Evolutionary conservation across 805 yeast species (phyloP), one percentile per base, ranked within the genome.

Genomic region (Pichia membranifaciens): DNA sequence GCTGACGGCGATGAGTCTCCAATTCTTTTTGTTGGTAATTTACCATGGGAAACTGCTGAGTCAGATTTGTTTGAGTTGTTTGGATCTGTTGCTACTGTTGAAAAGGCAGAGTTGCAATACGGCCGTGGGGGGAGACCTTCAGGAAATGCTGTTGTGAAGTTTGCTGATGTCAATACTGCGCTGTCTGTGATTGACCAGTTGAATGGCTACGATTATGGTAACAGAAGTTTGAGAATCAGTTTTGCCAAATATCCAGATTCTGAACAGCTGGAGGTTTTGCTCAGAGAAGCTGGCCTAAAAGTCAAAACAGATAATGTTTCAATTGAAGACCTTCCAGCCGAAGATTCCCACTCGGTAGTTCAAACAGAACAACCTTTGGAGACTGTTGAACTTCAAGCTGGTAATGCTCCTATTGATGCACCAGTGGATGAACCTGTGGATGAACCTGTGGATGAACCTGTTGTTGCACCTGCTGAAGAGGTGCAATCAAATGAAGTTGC

Each of bases 41-140:
- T 91, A 60, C 98, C 98, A 28, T 87, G 79, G 74, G 83, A 89
- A 44, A 90, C 97, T n/a, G 79, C 88, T 29, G 81, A 82, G 54
- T 81, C 83, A 49, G 97, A 91, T 66, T 74, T 91, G 54, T 78
- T 73, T 54, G 96, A 90, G 55, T 74, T 91, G 50, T 90, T 90
- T 62, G 91, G 84, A 62, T 83, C 91, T 33, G 78, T 89, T 46
- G 96, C 96, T 20, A 69, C 76, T 42, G 87, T 91, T 16, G 70
- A 66, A 36, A 75, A 74, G 38, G 96, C 96, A 18, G 95, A 87
- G 63, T 73, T 91, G 51, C 87, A 81, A 62, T 76, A 65, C 57
- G 75, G 75, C 53, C 61, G 71, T 4, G 66, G 68, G 33, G 91
- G 91, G 34, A 75, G 81, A 59, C 80, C 95, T 16, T 72, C 83